Evolutionary conservation across 2,329 filamentous ascomycete genomes (phyloP), one percentile per base, ranked within the genome.

Genomic region (Ophiocordyceps robertsii): DNA sequence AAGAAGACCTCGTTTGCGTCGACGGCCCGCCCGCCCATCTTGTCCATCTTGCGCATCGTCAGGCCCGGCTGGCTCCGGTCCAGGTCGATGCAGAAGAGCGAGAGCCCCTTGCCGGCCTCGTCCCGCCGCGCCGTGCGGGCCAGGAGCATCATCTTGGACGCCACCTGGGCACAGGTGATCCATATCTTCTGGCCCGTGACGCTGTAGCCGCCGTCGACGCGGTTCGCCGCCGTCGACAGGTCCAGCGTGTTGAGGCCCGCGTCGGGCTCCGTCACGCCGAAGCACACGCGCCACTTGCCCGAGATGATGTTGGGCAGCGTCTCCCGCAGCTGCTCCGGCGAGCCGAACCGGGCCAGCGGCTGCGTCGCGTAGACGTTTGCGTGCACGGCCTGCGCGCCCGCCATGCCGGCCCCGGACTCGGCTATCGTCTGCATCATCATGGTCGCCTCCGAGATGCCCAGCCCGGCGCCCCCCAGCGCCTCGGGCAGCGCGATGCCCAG

Each of bases 1-100:
- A 93, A 92, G 60, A 93, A 93, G 1, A 93, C 81, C 55, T 92
- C 84, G 50, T 93, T 93, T 1, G 85, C 84, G 53, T 92, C 85
- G 1, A 93, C 77, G 0, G 84, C 84, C 12, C 84, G 68, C 0
- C 84, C 83, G 9, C 87, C 87, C 84, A 93, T 92, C 59, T 93
- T 93, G 60, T 75, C 79, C 51, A 93, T 93, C 54, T 66, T 75
- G 37, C 75, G 76, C 55, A 92, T 66, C 10, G 82, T 74, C 1
- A 90, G 64, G 0, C 72, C 71, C 0, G 80, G 72, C 4, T 70
- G 63, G 0, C 56, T 55, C 19, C 70, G 71, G 56, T 90, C 75
- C 5, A 93, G 69, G 45, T 85, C 77, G 45, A 93, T 86, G 53
- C 81, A 92, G 59, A 93, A 90, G 29, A 93, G 65, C 0, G 82